These are phyloP conservation scores for Pezicula carpinea DNA, from an alignment of 2,329 filamentous ascomycete species.

Conservation along the genomic window DNA sequence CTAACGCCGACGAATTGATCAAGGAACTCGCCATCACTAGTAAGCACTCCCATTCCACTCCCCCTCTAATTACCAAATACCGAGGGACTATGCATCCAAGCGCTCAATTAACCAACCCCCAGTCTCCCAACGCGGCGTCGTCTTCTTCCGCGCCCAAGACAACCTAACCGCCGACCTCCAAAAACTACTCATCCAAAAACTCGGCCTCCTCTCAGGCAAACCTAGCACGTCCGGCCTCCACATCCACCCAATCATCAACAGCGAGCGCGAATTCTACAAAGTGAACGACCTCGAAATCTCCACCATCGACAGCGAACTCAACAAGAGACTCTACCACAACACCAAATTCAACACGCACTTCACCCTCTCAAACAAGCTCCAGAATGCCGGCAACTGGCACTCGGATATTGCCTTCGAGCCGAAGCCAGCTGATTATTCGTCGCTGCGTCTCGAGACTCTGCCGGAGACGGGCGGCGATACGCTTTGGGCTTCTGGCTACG, in stretches of 20 bases:
- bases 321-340: conserved; percentile 42
- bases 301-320: conserved; percentile 54
- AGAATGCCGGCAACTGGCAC: conserved; percentile 47
- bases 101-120: conserved; percentile 27
- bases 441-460: conserved; percentile 7
- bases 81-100: too few relatives aligned
- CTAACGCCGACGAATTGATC: conserved; percentile 42
- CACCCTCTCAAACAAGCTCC: conserved; percentile 23
- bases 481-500: conserved; percentile 63
- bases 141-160: conserved; percentile 64
- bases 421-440: conserved; percentile 54
- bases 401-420: conserved; percentile 60
- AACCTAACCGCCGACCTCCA: conserved; percentile 56
- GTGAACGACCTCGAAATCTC: conserved; percentile 55
- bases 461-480: conserved; percentile 37
- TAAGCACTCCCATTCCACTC: conserved; percentile 11
- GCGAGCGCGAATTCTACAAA: conserved; percentile 39
- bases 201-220: conserved; percentile 54
- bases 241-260: conserved; percentile 55
- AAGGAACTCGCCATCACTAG: conserved; percentile 44
- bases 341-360: not conserved
- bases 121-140: conserved; percentile 63
- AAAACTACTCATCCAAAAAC: conserved; percentile 57
- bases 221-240: conserved; percentile 52
- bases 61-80: not conserved